Conservation (phyloP, 2,329 filamentous ascomycete genomes). For the Clarireedia sp. region DNA sequence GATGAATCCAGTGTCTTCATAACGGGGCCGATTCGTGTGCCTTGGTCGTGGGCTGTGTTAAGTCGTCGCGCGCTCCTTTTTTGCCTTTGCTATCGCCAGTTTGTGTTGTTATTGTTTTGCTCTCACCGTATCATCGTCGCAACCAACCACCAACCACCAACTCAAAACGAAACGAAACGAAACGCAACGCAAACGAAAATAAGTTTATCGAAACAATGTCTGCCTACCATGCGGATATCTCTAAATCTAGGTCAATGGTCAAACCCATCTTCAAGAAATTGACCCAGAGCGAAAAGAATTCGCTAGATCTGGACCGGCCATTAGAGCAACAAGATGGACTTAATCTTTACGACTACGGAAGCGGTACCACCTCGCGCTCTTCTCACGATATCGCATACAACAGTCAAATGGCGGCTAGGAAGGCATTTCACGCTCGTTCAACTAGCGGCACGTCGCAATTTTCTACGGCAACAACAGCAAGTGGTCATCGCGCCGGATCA, state of each 20-base stretch:
- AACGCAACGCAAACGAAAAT: background rate
- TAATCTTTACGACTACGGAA: slow-evolving; percentile 29
- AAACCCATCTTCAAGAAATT: slow-evolving; percentile 56
- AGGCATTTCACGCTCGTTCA: slow-evolving; percentile 44
- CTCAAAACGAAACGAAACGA: background rate
- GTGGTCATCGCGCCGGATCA: slow-evolving; percentile 33
- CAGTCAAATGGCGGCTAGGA: slow-evolving; percentile 14
- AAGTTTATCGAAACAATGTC: slow-evolving; percentile 15
- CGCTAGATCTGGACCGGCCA: slow-evolving; percentile 52
- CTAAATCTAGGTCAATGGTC: slow-evolving; percentile 25
- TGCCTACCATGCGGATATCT: slow-evolving; percentile 20
- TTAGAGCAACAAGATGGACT: slow-evolving; percentile 47
- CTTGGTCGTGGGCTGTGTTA: background rate
- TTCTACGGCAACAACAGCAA: slow-evolving; percentile 48
- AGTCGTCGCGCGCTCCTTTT: slow-evolving; percentile 2
- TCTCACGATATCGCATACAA: slow-evolving; percentile 24
- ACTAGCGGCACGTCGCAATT: slow-evolving; percentile 47
- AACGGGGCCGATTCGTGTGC: background rate
- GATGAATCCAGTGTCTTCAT: slow-evolving; percentile 7
- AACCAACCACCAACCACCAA: background rate
- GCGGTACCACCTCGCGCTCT: slow-evolving; percentile 17
- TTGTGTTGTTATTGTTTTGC: background rate
- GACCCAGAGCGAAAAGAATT: slow-evolving; percentile 48
- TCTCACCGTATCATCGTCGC: background rate
- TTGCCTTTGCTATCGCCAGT: background rate